phyloP scores from a whole-genome alignment of 169 alveolate genomes.

The Cryptosporidium ryanae region DNA sequence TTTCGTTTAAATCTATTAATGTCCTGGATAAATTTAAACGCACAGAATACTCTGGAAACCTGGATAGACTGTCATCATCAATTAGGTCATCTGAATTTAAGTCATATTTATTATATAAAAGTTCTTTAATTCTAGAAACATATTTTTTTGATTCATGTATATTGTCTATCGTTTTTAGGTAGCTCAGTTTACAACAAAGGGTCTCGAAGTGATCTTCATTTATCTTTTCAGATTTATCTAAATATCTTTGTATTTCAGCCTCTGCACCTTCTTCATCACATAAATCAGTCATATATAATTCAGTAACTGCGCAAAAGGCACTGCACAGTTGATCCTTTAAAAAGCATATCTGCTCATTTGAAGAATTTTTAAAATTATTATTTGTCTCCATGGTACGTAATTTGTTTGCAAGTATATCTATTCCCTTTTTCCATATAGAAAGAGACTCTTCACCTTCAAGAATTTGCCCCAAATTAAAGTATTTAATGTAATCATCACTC shows the following conservation, averaged over 20 bases:
- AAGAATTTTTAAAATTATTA: not conserved
- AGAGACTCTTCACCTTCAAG: slow-evolving; percentile 69
- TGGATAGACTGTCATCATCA: not conserved
- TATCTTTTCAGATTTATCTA: slow-evolving; percentile 6
- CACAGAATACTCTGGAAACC: slow-evolving; percentile 42
- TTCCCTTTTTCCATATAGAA: slow-evolving; percentile 36
- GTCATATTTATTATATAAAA: slow-evolving; percentile 17
- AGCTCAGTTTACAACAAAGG: slow-evolving; percentile 48
- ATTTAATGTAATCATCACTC: slow-evolving; percentile 46
- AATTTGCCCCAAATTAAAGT: slow-evolving; percentile 55
- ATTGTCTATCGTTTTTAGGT: slow-evolving; percentile 50
- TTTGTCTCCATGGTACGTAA: not conserved
- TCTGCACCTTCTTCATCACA: slow-evolving; percentile 68
- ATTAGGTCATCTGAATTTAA: not conserved
- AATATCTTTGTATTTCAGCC: slow-evolving; percentile 12
- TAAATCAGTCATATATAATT: slow-evolving; percentile 75
- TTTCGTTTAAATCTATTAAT: slow-evolving; percentile 54
- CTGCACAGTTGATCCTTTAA: slow-evolving; percentile 45
- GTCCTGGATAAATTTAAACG: slow-evolving; percentile 61
- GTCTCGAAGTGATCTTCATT: slow-evolving; percentile 44
- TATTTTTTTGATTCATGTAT: slow-evolving; percentile 7
- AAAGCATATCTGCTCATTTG: not conserved
- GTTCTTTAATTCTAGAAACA: slow-evolving; percentile 16
- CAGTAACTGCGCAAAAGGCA: slow-evolving; percentile 74
- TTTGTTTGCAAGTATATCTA: slow-evolving; percentile 12